These are phyloP conservation scores for Tylopilus plumbeoviolaceoides DNA, from an alignment of 768 basidiomycete genomes.

Conservation along the genomic window DNA sequence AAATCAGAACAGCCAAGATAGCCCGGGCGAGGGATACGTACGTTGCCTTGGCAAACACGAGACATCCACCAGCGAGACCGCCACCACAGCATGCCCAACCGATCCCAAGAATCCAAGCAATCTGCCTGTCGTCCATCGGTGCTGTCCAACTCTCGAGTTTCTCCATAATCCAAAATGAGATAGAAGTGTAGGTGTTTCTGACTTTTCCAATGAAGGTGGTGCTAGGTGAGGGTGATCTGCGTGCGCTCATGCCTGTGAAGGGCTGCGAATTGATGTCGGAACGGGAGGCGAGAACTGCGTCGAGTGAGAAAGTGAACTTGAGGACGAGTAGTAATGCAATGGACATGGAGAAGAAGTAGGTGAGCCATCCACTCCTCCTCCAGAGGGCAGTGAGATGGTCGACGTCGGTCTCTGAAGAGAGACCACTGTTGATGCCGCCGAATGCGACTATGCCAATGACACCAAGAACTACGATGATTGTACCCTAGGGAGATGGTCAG, in stretches of 20 bases:
- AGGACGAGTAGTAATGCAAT: slow-evolving; percentile 61
- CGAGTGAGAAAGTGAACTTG: slow-evolving; percentile 67
- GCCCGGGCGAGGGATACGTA: slow-evolving; percentile 12
- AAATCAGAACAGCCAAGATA: slow-evolving; percentile 5
- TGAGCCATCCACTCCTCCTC: slow-evolving; percentile 86
- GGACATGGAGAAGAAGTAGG: slow-evolving; percentile 80
- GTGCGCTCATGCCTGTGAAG: slow-evolving; percentile 38
- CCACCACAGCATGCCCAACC: slow-evolving; percentile 94
- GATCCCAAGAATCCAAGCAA: slow-evolving; percentile 90
- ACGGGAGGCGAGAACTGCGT: slow-evolving; percentile 66
- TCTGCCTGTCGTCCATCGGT: slow-evolving; percentile 75
- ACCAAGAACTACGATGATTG: slow-evolving; percentile 75
- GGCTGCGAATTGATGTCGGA: slow-evolving; percentile 64
- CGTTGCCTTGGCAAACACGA: slow-evolving; percentile 72
- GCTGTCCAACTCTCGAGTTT: slow-evolving; percentile 72
- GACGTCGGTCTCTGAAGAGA: slow-evolving; percentile 70
- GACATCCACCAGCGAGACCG: slow-evolving; percentile 80
- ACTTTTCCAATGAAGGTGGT: slow-evolving; percentile 32
- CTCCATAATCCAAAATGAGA: slow-evolving; percentile 54
- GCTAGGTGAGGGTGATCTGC: slow-evolving; percentile 16
- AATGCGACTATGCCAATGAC: slow-evolving; percentile 88
- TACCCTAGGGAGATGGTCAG: slow-evolving; percentile 49
- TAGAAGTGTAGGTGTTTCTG: slow-evolving; percentile 38
- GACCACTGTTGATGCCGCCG: slow-evolving; percentile 78
- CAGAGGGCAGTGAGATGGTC: slow-evolving; percentile 77